Evolutionary conservation across 352 stramenopile genomes (phyloP).

Genomic region (Globisporangium middletonii): DNA sequence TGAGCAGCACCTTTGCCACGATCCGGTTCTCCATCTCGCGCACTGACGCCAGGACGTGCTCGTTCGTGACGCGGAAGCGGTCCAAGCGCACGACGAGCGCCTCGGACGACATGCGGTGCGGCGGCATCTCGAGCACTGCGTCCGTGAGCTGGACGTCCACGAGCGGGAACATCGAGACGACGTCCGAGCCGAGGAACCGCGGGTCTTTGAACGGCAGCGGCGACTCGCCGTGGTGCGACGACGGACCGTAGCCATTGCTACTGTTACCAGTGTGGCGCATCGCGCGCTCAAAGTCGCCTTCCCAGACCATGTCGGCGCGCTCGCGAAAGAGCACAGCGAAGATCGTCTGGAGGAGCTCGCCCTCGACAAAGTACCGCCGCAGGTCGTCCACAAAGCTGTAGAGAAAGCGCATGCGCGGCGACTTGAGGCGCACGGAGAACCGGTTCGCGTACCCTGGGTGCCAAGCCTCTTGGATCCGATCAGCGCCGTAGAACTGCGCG

Average conservation of each 20-base stretch:
- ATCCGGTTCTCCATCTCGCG: conserved; percentile 65
- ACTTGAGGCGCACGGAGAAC: conserved; percentile 67
- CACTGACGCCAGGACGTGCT: conserved; percentile 54
- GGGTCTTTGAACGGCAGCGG: conserved; percentile 2
- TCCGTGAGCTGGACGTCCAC: conserved; percentile 67
- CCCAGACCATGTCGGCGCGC: conserved; percentile 58
- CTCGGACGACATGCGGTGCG: conserved; percentile 72
- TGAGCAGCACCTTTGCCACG: conserved; percentile 80
- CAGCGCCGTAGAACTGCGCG: conserved; percentile 67
- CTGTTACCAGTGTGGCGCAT: conserved; percentile 12
- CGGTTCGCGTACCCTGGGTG: conserved; percentile 76
- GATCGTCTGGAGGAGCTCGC: conserved; percentile 55
- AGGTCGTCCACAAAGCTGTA: conserved; percentile 82
- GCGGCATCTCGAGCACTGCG: conserved; percentile 68
- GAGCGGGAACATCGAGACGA: conserved; percentile 80
- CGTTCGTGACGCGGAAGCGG: conserved; percentile 57
- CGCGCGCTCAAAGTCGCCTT: conserved; percentile 64
- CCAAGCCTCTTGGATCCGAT: conserved; percentile 75
- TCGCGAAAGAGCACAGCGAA: conserved; percentile 55
- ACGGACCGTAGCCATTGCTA: not conserved
- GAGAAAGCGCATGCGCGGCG: conserved; percentile 73
- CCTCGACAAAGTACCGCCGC: conserved; percentile 65
- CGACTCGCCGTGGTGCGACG: conserved; percentile 4
- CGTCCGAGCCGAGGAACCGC: conserved; percentile 50
- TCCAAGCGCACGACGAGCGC: conserved; percentile 69